phyloP scores from a whole-genome alignment of 108 stramenopile genomes.

The Schizochytrium sp. region DNA sequence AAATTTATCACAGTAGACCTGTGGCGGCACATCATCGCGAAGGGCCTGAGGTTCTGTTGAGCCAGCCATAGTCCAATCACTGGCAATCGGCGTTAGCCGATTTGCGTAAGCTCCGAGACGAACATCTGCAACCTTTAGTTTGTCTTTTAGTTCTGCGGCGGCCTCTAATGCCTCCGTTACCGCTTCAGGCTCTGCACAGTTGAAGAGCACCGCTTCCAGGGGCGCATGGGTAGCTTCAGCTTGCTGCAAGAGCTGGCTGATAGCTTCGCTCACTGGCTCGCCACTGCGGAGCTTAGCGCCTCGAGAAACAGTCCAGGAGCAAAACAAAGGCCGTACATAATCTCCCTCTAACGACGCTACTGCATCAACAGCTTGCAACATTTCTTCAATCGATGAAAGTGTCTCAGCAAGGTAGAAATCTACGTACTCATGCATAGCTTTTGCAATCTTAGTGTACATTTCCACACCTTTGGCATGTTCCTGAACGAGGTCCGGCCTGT shows the following conservation, averaged over 20 bases:
- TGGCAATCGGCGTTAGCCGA: constrained; percentile 80
- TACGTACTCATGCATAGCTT: constrained; percentile 76
- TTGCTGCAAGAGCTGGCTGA: constrained; percentile 65
- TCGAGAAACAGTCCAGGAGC: constrained; percentile 81
- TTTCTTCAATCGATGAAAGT: constrained; percentile 82
- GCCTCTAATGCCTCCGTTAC: constrained; percentile 78
- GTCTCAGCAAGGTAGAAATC: constrained; percentile 85
- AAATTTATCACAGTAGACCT: constrained; percentile 80
- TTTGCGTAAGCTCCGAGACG: constrained; percentile 86
- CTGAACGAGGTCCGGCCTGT: constrained; percentile 82
- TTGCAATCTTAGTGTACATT: constrained; percentile 71
- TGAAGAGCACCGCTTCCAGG: constrained; percentile 82
- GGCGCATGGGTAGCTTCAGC: constrained; percentile 46
- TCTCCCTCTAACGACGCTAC: constrained; percentile 62
- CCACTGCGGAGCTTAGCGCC: constrained; percentile 79
- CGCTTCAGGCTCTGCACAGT: constrained; percentile 85
- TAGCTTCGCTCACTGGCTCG: constrained; percentile 65
- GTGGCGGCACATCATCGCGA: constrained; percentile 80
- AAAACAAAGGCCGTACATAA: constrained; percentile 71
- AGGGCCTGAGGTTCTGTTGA: constrained; percentile 82
- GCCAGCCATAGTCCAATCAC: constrained; percentile 82
- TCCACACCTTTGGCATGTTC: constrained; percentile 76
- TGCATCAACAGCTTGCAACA: constrained; percentile 80
- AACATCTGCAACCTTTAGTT: constrained; percentile 66
- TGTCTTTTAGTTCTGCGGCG: constrained; percentile 63